Evolutionary conservation across 306 rosid genomes (phyloP).

Genomic region (Cicer bijugum): DNA sequence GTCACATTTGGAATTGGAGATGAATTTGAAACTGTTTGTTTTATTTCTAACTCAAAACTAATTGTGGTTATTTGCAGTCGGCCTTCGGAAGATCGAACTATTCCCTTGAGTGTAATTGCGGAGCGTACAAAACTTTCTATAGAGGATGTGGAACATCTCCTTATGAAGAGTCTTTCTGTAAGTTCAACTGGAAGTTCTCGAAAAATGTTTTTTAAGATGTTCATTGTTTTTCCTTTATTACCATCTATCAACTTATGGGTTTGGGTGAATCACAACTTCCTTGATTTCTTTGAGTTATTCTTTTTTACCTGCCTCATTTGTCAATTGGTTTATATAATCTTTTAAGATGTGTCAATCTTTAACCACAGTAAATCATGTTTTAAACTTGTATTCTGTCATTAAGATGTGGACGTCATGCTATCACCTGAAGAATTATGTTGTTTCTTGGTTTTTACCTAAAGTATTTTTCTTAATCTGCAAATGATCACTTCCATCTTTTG

Average conservation of each 20-base stretch:
- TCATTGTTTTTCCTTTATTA: conserved; percentile 22
- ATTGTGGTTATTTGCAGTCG: conserved; percentile 70
- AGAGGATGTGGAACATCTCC: conserved; percentile 97
- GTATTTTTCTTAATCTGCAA: background rate
- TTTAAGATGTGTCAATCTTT: background rate
- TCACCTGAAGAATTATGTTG: background rate
- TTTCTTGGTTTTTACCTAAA: background rate
- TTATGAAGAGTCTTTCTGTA: conserved; percentile 97
- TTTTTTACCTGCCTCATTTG: conserved; percentile 1
- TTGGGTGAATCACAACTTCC: background rate
- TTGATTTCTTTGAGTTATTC: background rate
- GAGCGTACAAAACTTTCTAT: conserved; percentile 94
- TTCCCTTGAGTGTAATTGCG: conserved; percentile 86
- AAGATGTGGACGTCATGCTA: background rate
- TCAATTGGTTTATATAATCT: background rate
- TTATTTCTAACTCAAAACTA: conserved; percentile 22
- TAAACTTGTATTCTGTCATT: background rate
- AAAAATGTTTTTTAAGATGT: background rate
- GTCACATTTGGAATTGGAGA: background rate
- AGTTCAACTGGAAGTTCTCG: conserved; percentile 48
- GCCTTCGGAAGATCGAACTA: conserved; percentile 93
- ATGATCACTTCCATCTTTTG: background rate
- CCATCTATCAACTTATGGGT: conserved; percentile 15
- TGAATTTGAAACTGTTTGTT: background rate
- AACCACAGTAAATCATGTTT: background rate